Conservation (phyloP, 1,284 basidiomycete species). For the Stygiomarasmius scandens region DNA sequence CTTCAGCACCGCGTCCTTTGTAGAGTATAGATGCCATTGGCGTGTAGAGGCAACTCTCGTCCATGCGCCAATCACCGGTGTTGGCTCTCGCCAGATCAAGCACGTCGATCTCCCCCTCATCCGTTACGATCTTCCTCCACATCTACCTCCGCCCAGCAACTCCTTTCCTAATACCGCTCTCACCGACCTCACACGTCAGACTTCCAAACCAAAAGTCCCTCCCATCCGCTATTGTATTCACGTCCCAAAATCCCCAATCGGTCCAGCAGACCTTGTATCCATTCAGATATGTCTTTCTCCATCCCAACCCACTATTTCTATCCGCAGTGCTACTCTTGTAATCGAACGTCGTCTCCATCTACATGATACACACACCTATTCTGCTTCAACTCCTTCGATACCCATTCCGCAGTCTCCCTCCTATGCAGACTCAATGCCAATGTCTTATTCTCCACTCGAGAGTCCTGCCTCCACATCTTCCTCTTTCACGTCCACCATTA, state of each 20-base stretch:
- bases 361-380: conserved; percentile 12
- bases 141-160: conserved; percentile 32
- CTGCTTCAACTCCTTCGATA: conserved; percentile 27
- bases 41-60: conserved; percentile 77
- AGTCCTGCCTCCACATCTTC: conserved; percentile 32
- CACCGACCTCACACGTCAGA: conserved; percentile 40
- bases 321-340: conserved; percentile 55
- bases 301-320: conserved; percentile 46
- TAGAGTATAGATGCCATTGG: conserved; percentile 81
- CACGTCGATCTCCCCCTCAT: conserved; percentile 69
- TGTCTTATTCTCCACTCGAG: conserved; percentile 14
- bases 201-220: conserved; percentile 48
- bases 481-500: conserved; percentile 44
- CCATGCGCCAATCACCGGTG: conserved; percentile 62
- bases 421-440: neutral
- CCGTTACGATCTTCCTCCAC: conserved; percentile 60
- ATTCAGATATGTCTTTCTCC: conserved; percentile 53
- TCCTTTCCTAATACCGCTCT: conserved; percentile 28
- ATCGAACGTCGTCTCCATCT: conserved; percentile 60
- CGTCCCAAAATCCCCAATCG: conserved; percentile 49
- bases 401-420: conserved; percentile 18
- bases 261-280: conserved; percentile 59
- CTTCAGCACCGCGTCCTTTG: conserved; percentile 70
- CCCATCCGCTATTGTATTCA: conserved; percentile 51
- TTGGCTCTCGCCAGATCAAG: conserved; percentile 68